A percentile compares a stretch with the other conserved stretches of the same genome.
phyloP scores from a whole-genome alignment of 371 early-diverging fungal genomes.

The Mucor saturninus region DNA sequence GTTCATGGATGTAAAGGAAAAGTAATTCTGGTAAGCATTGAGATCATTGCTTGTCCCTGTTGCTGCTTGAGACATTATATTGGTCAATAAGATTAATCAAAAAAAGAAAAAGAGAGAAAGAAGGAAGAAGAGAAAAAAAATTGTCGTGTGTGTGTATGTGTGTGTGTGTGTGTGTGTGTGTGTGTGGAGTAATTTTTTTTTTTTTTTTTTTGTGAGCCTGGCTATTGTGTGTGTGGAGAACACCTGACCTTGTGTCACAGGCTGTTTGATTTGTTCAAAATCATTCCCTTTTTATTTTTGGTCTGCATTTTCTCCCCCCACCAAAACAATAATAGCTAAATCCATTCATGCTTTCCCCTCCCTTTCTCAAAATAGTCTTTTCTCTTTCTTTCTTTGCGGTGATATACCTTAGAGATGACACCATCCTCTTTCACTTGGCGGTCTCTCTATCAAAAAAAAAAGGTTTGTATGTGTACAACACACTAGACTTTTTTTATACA shows the following conservation, averaged over 20 bases:
- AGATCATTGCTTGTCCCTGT: constrained; percentile 2
- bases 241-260: constrained; percentile 10
- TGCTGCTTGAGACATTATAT: constrained; percentile 22
- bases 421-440: too few species aligned
- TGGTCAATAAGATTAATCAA: background rate
- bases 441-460: too few species aligned
- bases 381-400: too few species aligned
- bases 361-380: too few species aligned
- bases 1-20: constrained; percentile 8
- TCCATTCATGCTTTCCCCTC: too few species aligned
- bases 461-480: too few species aligned
- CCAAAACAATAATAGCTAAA: too few species aligned
- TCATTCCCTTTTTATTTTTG: too few species aligned
- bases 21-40: constrained; percentile 16
- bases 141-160: background rate
- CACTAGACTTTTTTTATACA: too few species aligned
- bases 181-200: constrained; percentile 1
- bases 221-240: background rate
- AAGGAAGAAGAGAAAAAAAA: constrained; percentile 3
- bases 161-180: background rate
- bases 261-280: background rate
- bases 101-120: constrained; percentile 2
- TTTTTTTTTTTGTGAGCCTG: background rate
- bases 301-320: too few species aligned
- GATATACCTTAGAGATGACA: too few species aligned